Evolutionary conservation across 2,329 filamentous ascomycete genomes (phyloP), one percentile per base, ranked within the genome.

Genomic region (Paecilomyces formosus): DNA sequence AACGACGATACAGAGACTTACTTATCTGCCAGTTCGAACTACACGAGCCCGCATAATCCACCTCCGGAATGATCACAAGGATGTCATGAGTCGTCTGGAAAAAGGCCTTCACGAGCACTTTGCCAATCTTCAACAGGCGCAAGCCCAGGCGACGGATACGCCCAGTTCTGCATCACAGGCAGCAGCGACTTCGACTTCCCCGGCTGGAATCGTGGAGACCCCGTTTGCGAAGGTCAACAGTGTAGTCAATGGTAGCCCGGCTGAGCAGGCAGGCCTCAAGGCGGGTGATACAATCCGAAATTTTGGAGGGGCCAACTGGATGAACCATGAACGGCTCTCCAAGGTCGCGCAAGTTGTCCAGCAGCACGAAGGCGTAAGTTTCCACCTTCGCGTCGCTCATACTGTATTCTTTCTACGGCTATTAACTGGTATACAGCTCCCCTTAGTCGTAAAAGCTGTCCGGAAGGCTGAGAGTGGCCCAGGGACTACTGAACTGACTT

Each of bases 1-100:
- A 21, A 26, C n/a, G 11, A 58, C 15, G 18, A 57, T 1, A 39
- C n/a, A n/a, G n/a, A n/a, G n/a, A n/a, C 18, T 57, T 59, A 57
- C 65, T 65, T 56, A 67, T 18, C 56, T 33, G 55, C 13, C 67
- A 95, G 90, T 99, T 70, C 90, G 94, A 61, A 96, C 91, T n/a
- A 96, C 92, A 39, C 84, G 94, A 74, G 85, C 92, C 28, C 87
- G 90, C 61, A 96, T 99, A 65, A 94, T 97, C 65, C 82, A 87
- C 65, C 81, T 97, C 45, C 87, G 89, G 63, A 97, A 97, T 70
- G 94, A 99, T 74, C 93, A 96, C 78, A 97, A 95, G 72, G 85
- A 87, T 45, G 77, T 97, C 51, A 97, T 97, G 92, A 77, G 77
- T 59, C 80, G 82, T 59, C 88, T 97, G 65, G 94, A 97, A 74